Evolutionary conservation across 2,329 filamentous ascomycete species (phyloP).

Genomic region (Hymenoscyphus fraxineus): DNA sequence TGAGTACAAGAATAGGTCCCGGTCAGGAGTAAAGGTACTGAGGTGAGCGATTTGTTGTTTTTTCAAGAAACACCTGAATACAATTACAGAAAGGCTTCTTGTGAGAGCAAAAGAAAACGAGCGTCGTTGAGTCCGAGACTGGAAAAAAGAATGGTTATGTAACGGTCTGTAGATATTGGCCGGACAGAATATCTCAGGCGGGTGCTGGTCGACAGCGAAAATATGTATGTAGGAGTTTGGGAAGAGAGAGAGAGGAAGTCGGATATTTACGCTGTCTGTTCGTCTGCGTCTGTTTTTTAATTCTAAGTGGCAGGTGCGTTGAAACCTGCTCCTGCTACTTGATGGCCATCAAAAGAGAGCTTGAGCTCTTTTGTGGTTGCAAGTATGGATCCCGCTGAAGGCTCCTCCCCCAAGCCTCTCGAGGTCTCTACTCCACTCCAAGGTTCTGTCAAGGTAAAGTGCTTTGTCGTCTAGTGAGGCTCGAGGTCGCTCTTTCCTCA

Average conservation of each 20-base stretch:
- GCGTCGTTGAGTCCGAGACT: background rate
- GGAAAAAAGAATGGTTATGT: background rate
- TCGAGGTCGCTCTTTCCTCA: background rate
- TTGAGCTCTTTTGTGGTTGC: background rate
- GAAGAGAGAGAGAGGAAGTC: background rate
- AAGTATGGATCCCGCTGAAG: background rate
- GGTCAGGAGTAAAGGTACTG: background rate
- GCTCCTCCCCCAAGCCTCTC: background rate
- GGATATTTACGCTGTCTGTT: background rate
- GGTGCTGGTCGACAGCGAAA: background rate
- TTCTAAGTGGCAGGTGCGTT: background rate
- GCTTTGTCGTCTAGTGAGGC: background rate
- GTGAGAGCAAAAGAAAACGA: background rate
- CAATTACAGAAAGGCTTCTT: background rate
- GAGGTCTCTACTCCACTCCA: background rate
- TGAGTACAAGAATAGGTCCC: background rate
- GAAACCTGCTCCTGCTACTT: background rate
- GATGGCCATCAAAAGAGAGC: background rate
- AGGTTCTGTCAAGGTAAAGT: background rate
- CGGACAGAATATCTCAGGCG: background rate
- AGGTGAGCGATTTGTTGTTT: background rate
- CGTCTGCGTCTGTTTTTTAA: background rate
- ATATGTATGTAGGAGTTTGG: background rate
- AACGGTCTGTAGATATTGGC: background rate
- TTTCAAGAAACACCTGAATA: background rate